These are phyloP conservation scores for Penicillium argentinense DNA, from an alignment of 495 filamentous ascomycete species.

Conservation along the genomic window DNA sequence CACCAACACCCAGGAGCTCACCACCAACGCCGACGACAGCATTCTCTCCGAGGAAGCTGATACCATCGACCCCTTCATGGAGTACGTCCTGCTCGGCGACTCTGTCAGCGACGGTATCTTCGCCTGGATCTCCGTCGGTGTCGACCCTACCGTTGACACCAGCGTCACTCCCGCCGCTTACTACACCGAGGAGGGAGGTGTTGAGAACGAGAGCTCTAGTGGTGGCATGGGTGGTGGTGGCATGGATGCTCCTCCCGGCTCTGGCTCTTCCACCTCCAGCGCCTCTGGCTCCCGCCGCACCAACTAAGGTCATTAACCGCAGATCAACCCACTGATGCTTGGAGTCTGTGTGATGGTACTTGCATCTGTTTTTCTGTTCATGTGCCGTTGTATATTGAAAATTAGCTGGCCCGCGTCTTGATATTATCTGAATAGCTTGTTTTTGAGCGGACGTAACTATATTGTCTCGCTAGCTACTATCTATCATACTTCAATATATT, in stretches of 20 bases:
- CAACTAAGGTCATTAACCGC: no score
- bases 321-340: no score
- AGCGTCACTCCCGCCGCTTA: slow-evolving; percentile 32
- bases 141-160: slow-evolving; percentile 27
- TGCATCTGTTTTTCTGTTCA: no score
- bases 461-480: neutral
- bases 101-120: slow-evolving; percentile 34
- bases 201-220: slow-evolving; percentile 32
- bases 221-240: slow-evolving; percentile 20
- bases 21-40: slow-evolving; percentile 52
- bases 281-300: slow-evolving; percentile 1
- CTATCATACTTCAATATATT: neutral
- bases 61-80: slow-evolving; percentile 55
- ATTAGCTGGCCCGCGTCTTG: no score
- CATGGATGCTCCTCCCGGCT: slow-evolving; percentile 13
- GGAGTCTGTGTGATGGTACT: no score
- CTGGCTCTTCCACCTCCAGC: slow-evolving; percentile 4
- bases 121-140: slow-evolving; percentile 36
- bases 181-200: slow-evolving; percentile 35
- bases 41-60: slow-evolving; percentile 48
- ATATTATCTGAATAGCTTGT: no score
- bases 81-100: slow-evolving; percentile 45
- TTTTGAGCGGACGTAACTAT: no score
- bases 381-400: no score
- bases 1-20: slow-evolving; percentile 51